A percentile compares a stretch with the other conserved stretches of the same genome.
Conservation (phyloP, 2,329 filamentous ascomycete genomes). For the Neopestalotiopsis sp. region DNA sequence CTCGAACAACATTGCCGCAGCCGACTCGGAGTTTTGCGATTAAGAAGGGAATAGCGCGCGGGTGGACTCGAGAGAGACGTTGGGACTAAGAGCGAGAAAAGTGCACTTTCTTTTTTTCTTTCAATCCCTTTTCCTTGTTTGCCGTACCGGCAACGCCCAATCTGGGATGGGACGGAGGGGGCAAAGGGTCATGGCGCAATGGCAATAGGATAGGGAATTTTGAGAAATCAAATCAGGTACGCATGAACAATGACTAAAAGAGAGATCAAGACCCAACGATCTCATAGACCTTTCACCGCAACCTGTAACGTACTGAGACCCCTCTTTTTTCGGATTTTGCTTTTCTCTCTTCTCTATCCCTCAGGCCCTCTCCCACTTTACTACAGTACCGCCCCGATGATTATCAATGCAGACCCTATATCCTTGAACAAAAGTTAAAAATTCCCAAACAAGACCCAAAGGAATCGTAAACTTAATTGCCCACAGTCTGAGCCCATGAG, state of each 20-base stretch:
- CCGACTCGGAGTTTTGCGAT: neutral
- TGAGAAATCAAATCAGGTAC: neutral
- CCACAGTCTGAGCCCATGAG: neutral
- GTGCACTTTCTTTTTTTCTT: neutral
- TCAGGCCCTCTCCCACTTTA: too few relatives aligned
- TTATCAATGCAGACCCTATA: constrained; percentile 8
- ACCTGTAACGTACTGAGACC: neutral
- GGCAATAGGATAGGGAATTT: neutral
- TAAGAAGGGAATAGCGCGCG: neutral
- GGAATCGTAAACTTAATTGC: neutral
- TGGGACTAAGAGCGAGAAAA: neutral
- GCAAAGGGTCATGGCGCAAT: neutral
- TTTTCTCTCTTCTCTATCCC: neutral
- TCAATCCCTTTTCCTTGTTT: neutral
- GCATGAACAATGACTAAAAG: neutral
- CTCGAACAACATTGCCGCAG: neutral
- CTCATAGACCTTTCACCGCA: neutral
- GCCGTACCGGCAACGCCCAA: neutral
- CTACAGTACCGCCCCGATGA: neutral
- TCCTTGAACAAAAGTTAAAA: neutral
- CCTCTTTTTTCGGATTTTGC: neutral
- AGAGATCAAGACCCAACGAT: too few relatives aligned
- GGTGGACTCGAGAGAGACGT: neutral
- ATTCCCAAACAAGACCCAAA: constrained; percentile 4
- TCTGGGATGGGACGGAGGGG: neutral